Conservation (phyloP, 345 rosid genomes). For the Angophora floribunda region DNA sequence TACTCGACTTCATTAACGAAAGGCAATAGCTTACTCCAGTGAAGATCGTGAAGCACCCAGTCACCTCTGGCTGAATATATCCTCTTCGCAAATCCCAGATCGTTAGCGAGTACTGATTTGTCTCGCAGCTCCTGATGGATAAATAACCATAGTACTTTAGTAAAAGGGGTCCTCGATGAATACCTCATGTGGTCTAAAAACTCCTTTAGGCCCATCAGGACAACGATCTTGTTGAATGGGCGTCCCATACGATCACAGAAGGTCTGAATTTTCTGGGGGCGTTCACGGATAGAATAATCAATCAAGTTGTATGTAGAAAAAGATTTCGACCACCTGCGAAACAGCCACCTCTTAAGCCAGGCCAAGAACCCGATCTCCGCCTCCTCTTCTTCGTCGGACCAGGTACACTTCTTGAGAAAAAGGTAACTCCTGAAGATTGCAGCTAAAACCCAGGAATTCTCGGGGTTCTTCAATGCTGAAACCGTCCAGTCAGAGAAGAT, state of each 20-base stretch:
- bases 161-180: conserved; percentile 26
- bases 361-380: neutral
- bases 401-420: neutral
- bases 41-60: conserved; percentile 23
- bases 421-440: neutral
- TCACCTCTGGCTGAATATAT: conserved; percentile 51
- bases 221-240: neutral
- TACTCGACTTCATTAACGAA: conserved; percentile 20
- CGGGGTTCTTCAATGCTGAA: neutral
- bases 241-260: neutral
- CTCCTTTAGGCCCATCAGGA: conserved; percentile 11
- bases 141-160: conserved; percentile 32
- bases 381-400: neutral
- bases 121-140: conserved; percentile 28
- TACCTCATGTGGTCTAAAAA: conserved; percentile 20
- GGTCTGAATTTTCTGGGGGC: neutral
- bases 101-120: conserved; percentile 27
- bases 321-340: neutral
- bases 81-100: conserved; percentile 29
- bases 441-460: neutral
- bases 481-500: neutral
- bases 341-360: neutral
- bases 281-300: neutral
- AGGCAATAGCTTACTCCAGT: conserved; percentile 5
- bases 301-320: neutral